These are phyloP conservation scores for Aotearoamyces nothofagi DNA, from an alignment of 2,329 filamentous ascomycete species.

Conservation along the genomic window DNA sequence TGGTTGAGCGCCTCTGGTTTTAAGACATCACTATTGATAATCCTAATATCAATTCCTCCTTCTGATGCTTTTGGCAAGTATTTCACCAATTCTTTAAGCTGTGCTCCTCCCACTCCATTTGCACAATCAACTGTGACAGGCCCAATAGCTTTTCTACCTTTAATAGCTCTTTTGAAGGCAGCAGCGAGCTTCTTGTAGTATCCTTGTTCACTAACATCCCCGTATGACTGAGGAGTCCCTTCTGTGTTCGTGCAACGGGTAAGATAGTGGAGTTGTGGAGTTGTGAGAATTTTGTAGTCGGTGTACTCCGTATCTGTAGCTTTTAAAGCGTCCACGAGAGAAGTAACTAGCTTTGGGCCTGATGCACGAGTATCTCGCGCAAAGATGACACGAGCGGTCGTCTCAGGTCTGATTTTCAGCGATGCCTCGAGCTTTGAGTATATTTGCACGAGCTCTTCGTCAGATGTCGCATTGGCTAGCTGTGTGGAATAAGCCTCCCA, in stretches of 20 bases:
- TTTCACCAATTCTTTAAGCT: slow-evolving; percentile 76
- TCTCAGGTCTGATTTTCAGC: slow-evolving; percentile 58
- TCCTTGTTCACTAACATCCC: slow-evolving; percentile 73
- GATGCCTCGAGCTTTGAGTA: slow-evolving; percentile 64
- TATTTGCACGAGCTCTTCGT: slow-evolving; percentile 59
- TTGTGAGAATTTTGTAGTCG: slow-evolving; percentile 87
- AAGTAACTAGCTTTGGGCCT: slow-evolving; percentile 66
- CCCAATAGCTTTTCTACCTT: slow-evolving; percentile 58
- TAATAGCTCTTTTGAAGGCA: slow-evolving; percentile 75
- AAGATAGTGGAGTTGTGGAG: slow-evolving; percentile 95
- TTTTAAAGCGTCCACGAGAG: slow-evolving; percentile 65
- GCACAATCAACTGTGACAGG: slow-evolving; percentile 81
- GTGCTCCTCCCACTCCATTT: slow-evolving; percentile 90
- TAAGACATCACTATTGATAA: slow-evolving; percentile 87
- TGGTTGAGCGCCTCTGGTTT: slow-evolving; percentile 80
- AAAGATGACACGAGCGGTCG: slow-evolving; percentile 69
- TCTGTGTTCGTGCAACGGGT: slow-evolving; percentile 90
- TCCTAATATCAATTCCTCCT: slow-evolving; percentile 62
- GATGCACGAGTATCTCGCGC: slow-evolving; percentile 89
- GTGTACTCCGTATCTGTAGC: slow-evolving; percentile 59
- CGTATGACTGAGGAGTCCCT: slow-evolving; percentile 75
- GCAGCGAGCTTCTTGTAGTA: slow-evolving; percentile 88
- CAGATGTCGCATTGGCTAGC: slow-evolving; percentile 70
- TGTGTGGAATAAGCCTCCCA: slow-evolving; percentile 85
- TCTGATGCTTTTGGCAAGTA: slow-evolving; percentile 53